Evolutionary conservation across 805 yeast species (phyloP), one percentile per base, ranked within the genome.

Genomic region (Komagataella populi): DNA sequence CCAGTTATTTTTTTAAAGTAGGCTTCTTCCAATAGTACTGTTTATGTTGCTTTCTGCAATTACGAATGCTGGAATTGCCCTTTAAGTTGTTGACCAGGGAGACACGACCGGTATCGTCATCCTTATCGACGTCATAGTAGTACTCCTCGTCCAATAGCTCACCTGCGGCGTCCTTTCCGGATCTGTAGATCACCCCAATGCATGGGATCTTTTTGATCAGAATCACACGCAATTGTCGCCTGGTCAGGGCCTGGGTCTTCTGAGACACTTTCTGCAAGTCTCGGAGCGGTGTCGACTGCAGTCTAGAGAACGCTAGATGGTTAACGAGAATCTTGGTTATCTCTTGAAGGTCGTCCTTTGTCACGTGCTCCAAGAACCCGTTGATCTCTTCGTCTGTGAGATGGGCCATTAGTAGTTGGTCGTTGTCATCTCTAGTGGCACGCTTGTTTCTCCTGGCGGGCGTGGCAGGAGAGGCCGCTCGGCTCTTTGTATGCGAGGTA

Each of bases 161-260:
- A 8, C 98, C 99, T 2, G 96, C 95, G 2, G 98, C 97, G 66
- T 93, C 99, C 64, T 89, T 90, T 49, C 97, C 97, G 53, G 77
- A 74, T 65, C 98, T 83, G 60, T 80, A 78, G 54, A 93, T 90
- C 8, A 85, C 84, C n/a, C 98, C 98, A 53, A 91, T 76, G 59
- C 91, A 84, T 4, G 66, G 59, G 44, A 80, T 68, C 47, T 69
- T 64, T 43, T 72, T 67, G 6, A 67, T 65, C 36, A 77, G 59
- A 6, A 77, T 56, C 22, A 73, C 69, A 52, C 77, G 68, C 16
- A 78, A 56, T 59, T 77, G 78, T 23, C 64, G 60, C 50, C 69
- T 67, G 4, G 74, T 58, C 47, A 84, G 60, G 5, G 67, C 63
- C 5, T 77, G 69, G 3, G 83, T 77, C 6, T 68, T 70, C 1